These are phyloP conservation scores for Sistotremastrum suecicum DNA, from an alignment of 768 basidiomycete genomes.

Conservation along the genomic window DNA sequence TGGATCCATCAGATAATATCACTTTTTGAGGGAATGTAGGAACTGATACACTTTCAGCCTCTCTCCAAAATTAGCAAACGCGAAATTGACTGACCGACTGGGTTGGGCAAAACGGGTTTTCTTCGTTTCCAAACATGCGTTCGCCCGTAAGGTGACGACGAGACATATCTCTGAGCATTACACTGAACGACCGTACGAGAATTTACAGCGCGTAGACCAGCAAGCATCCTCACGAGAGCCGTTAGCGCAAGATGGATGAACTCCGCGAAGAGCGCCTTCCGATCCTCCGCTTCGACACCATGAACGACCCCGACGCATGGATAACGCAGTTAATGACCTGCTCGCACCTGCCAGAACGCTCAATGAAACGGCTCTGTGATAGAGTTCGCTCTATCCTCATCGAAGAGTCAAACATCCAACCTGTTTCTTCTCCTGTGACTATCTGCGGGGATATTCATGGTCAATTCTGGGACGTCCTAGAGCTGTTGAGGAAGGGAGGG, in stretches of 20 bases:
- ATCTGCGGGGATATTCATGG: slow-evolving; percentile 96
- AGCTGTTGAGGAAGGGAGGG: slow-evolving; percentile 77
- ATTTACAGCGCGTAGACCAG: no score
- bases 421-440: slow-evolving; percentile 88
- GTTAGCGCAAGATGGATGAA: no score
- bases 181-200: no score
- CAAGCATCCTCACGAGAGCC: no score
- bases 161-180: slow-evolving; percentile 19
- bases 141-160: slow-evolving; percentile 69
- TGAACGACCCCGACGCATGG: slow-evolving; percentile 57
- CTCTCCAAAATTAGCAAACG: no score
- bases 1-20: slow-evolving; percentile 77
- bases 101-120: slow-evolving; percentile 56
- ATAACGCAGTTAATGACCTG: slow-evolving; percentile 80
- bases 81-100: slow-evolving; percentile 21
- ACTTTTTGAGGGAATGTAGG: slow-evolving; percentile 80
- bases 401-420: slow-evolving; percentile 96
- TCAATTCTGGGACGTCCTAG: slow-evolving; percentile 93
- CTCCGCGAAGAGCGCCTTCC: no score
- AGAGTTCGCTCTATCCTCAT: slow-evolving; percentile 79
- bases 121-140: slow-evolving; percentile 73
- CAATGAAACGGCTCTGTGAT: slow-evolving; percentile 89
- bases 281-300: neutral
- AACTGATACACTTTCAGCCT: slow-evolving; percentile 19
- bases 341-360: slow-evolving; percentile 75